Evolutionary conservation across 139 green algal genomes (phyloP), one percentile per base, ranked within the genome.

Genomic region (Auxenochlorella protothecoides): DNA sequence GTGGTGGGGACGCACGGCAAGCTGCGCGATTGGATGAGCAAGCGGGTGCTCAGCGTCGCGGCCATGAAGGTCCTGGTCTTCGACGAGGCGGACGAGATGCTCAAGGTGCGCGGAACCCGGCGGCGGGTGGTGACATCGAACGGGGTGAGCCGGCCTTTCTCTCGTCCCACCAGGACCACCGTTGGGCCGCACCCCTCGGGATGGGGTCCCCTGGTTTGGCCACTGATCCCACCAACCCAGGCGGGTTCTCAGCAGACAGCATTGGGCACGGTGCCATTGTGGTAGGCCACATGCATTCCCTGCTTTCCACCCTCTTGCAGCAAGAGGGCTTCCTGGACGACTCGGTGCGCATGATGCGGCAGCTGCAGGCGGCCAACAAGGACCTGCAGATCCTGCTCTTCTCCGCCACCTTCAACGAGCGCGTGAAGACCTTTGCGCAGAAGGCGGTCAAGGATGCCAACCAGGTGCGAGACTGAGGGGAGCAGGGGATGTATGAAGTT

Each of bases 1-100:
- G 79, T 99, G 7, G 89, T 99, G 7, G 95, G 94, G 69, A 97
- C 95, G 27, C 93, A 96, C 68, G 95, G 95, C 55, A 96, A 87
- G 79, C 77, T 99, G 3, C 94, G 94, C 64, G 85, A 86, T 52
- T 98, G 90, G 92, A 80, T 91, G 70, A 84, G 66, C 60, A 91
- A 91, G 77, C 80, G 89, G 59, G 79, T 91, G 65, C 83, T 99
- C 52, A 74, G 70, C 11, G 62, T 89, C 27, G 79, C 88, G 11
- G 53, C 53, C 57, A 85, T 99, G 13, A 80, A 72, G 10, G 93
- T 97, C 63, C 76, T 98, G 63, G 94, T 99, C 55, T 98, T 99
- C 77, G 95, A 99, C 78, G 95, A 99, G 84, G 95, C 95, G 2
- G 95, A 99, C 79, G 87, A 98, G 71, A 99, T 99, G 95, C 88